Evolutionary conservation across 352 stramenopile species (phyloP).

Genomic region (Globisporangium polare): DNA sequence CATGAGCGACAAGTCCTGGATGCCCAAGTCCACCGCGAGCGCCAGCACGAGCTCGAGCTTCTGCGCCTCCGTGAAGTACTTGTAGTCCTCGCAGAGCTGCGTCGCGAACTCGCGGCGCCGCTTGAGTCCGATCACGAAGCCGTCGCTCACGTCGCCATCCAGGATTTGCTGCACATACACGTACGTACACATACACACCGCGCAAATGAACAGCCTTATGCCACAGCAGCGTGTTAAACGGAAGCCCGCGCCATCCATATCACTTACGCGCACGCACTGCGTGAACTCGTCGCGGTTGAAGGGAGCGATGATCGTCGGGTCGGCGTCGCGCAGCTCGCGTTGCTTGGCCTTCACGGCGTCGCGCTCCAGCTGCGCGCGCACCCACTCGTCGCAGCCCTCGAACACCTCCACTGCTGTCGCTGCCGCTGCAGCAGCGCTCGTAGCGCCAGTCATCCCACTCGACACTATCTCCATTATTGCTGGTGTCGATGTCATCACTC

Average conservation of each 20-base stretch:
- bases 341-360: conserved; percentile 38
- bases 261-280: conserved; percentile 40
- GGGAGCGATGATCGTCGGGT: conserved; percentile 30
- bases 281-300: conserved; percentile 66
- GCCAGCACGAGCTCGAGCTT: conserved; percentile 78
- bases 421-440: neutral
- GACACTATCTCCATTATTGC: neutral
- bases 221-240: neutral
- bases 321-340: conserved; percentile 25
- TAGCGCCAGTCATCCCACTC: neutral
- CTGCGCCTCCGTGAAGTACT: conserved; percentile 69
- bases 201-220: neutral
- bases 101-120: conserved; percentile 70
- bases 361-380: conserved; percentile 31
- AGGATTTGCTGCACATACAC: conserved; percentile 38
- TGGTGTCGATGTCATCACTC: neutral
- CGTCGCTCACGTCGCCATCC: conserved; percentile 62
- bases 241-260: neutral
- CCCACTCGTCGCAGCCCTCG: conserved; percentile 53
- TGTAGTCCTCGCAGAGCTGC: conserved; percentile 72
- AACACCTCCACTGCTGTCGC: conserved; percentile 20
- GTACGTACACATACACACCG: neutral
- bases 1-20: conserved; percentile 77
- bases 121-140: conserved; percentile 84
- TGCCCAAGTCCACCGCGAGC: conserved; percentile 71